Percentiles rank a stretch among this genome's conserved stretches.
phyloP scores from a whole-genome alignment of 176 grass and related monocot genomes.

The Otatea glauca region DNA sequence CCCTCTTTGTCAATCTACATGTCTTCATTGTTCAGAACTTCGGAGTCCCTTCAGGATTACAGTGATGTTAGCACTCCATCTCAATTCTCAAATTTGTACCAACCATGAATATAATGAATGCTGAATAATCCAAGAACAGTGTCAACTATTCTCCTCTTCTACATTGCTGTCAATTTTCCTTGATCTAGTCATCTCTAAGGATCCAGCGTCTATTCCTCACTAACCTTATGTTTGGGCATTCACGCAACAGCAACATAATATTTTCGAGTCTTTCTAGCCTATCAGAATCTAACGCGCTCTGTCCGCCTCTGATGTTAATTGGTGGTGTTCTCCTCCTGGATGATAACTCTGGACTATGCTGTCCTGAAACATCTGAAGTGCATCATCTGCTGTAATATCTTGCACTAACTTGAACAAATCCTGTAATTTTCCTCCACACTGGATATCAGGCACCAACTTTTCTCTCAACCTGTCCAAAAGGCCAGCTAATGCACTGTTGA shows the following conservation, averaged over 20 bases:
- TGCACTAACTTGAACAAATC: conserved; percentile 43
- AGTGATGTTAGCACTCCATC: background rate
- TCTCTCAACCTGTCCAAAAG: conserved; percentile 47
- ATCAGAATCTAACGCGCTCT: conserved; percentile 26
- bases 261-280: conserved; percentile 38
- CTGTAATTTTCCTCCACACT: conserved; percentile 42
- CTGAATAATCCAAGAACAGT: background rate
- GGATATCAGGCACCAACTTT: conserved; percentile 43
- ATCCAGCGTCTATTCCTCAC: conserved; percentile 30
- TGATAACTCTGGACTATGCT: conserved; percentile 37
- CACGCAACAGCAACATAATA: conserved; percentile 33
- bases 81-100: background rate
- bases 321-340: conserved; percentile 11
- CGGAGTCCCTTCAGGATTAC: background rate
- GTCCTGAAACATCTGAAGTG: conserved; percentile 43
- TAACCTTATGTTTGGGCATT: conserved; percentile 48
- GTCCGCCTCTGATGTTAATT: background rate
- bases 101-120: background rate
- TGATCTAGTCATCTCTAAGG: background rate
- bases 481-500: conserved; percentile 48
- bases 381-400: conserved; percentile 50
- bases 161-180: background rate
- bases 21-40: background rate
- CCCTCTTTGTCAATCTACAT: background rate
- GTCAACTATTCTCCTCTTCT: background rate